Base-by-base conservation (phyloP, 2,329 filamentous ascomycete genomes). In the Penicillium digitatum region DNA sequence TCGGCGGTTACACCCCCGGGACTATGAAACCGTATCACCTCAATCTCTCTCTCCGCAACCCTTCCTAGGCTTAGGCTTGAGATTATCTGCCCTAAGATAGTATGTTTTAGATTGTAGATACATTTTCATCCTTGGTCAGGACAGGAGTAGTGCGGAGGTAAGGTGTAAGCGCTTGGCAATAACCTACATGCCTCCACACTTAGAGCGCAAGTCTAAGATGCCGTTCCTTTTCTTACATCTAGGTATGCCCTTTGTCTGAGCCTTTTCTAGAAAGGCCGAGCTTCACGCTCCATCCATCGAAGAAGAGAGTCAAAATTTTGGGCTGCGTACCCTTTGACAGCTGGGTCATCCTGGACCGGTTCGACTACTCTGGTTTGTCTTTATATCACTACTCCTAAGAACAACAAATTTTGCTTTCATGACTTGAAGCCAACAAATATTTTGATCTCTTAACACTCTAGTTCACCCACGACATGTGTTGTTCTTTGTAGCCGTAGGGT, bases 1-100 rank as follows among this genome's bases (percentile, higher is more conserved):
- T 74, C 72, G 0, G 70, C 58, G 1, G 68, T 73, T 27, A 77
- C 68, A 8, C 40, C 54, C 8, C 70, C 58, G 7, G 70, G 71
- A 16, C 68, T 69, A 51, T 69, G 69, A 40, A 74, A 68, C n/a
- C 52, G 55, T 34, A 60, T 39, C 7, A 48, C 38, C 18, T 58
- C 55, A 7, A 48, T 16, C 42, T 51, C 40, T 44, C 55, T 43
- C 35, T 42, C 54, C 3, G 35, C 54, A 4, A 50, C 34, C 45
- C 46, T 43, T 2, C 50, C 50, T n/a, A 48, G 16, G 24, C 54
- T 38, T 16, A 57, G 43, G 2, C 51, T 22, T 12, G 55, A 49
- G 18, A 59, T 18, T 31, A 55, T 40, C 34, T 57, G 16, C 24
- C 39, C 55, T 8, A 57, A 26, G 10, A 58, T 52, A 22, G 38